Base-by-base conservation (phyloP, 2,329 filamentous ascomycete genomes). In the Ramularia collo-cygni region DNA sequence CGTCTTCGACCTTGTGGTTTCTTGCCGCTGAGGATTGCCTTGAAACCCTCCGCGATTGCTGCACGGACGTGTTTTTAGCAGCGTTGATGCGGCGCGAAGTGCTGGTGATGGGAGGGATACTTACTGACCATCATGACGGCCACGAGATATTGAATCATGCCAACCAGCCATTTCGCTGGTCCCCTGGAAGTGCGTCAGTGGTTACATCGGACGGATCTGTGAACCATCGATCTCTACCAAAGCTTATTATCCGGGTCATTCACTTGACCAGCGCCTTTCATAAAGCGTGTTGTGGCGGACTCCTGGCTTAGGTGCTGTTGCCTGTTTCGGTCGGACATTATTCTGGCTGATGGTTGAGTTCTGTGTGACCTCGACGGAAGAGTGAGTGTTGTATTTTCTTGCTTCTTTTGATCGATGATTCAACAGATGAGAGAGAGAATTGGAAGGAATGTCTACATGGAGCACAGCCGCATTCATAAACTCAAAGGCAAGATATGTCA, bases 111-210 rank as follows among this genome's bases (percentile, higher is more conserved):
- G n/a, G 19, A 9, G 7, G n/a, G 16, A 28, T 9, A 41, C 48
- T 12, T 44, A 40, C 50, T 54, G 14, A 56, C 40, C 21, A 56
- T 48, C 17, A 55, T 37, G 18, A 56, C 38, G 2, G 53, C 53
- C 13, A 56, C 45, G 15, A 56, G 40, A 26, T 53, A 53, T 37
- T 56, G 53, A 3, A 56, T 42, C 40, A 54, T 46, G 18, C 46
- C 42, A 9, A 48, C 51, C 10, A 56, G 36, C 50, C 52, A 55
- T 38, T 45, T 42, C 7, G 52, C 53, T 4, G 53, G 53, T 21
- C 28, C 44, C 21, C 21, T 24, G 21, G 21, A 24, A 24, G 21
- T 24, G 21, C 21, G 10, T 24, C 21, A 24, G n/a, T n/a, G n/a
- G n/a, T n/a, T n/a, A n/a, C n/a, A n/a, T n/a, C n/a, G n/a, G n/a